These are phyloP conservation scores for Coemansia sp. DNA, from an alignment of 192 early-diverging fungal genomes.

Conservation along the genomic window DNA sequence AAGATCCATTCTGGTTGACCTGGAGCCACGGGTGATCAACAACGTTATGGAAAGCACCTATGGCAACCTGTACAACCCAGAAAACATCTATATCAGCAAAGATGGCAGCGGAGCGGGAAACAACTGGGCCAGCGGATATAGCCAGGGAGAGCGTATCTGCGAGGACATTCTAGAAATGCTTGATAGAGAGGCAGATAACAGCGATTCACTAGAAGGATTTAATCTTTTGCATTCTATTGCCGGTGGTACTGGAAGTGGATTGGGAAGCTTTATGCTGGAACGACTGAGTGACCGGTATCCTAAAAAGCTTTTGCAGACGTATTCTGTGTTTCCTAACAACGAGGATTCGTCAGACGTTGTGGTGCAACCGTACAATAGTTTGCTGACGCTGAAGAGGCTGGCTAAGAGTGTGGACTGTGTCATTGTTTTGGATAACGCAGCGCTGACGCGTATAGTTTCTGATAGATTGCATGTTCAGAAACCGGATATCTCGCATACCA, in stretches of 20 bases:
- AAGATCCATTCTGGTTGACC: conserved; percentile 84
- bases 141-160: conserved; percentile 78
- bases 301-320: conserved; percentile 96
- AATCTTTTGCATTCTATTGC: conserved; percentile 97
- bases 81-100: conserved; percentile 89
- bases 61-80: conserved; percentile 94
- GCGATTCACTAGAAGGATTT: conserved; percentile 94
- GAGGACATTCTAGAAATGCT: conserved; percentile 97
- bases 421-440: conserved; percentile 94
- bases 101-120: conserved; percentile 98
- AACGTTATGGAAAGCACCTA: conserved; percentile 84
- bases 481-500: conserved; percentile 93
- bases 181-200: conserved; percentile 93
- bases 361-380: conserved; percentile 97
- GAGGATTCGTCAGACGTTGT: conserved; percentile 93
- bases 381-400: conserved; percentile 88
- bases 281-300: conserved; percentile 92
- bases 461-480: conserved; percentile 92
- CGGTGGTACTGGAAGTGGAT: conserved; percentile 95
- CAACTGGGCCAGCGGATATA: conserved; percentile 93
- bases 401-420: conserved; percentile 94
- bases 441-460: conserved; percentile 86
- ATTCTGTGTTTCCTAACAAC: conserved; percentile 97
- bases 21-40: conserved; percentile 94
- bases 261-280: conserved; percentile 92